Evolutionary conservation across 345 rosid genomes (phyloP).

Genomic region (Triadica sebifera): DNA sequence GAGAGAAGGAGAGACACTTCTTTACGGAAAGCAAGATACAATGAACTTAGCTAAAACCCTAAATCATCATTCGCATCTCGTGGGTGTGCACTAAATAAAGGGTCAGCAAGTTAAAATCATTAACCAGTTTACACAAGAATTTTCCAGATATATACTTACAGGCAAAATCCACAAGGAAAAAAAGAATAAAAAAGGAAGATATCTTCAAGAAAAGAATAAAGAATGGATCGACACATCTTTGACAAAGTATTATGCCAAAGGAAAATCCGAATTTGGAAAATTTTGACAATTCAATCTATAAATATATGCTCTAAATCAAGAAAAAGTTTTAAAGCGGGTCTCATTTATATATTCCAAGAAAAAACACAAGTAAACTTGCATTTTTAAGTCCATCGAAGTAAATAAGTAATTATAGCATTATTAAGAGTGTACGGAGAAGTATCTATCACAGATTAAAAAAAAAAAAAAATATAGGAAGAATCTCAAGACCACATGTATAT

Average conservation of each 20-base stretch:
- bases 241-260: neutral
- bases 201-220: neutral
- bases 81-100: no score
- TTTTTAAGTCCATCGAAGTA: no score
- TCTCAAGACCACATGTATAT: neutral
- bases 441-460: neutral
- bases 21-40: conserved; percentile 58
- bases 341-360: no score
- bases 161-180: no score
- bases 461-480: neutral
- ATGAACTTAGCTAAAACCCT: conserved; percentile 47
- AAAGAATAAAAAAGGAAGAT: neutral
- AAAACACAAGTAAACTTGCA: no score
- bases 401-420: no score
- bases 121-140: no score
- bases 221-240: conserved; percentile 7
- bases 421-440: no score
- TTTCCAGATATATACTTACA: no score
- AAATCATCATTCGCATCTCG: conserved; percentile 15
- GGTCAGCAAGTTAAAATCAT: no score
- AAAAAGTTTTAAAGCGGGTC: no score
- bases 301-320: neutral
- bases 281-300: neutral
- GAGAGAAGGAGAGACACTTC: conserved; percentile 36
- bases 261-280: neutral